Conservation (phyloP, 225 moss, liverwort and hornwort genomes). For the Rhytidiadelphus loreus region DNA sequence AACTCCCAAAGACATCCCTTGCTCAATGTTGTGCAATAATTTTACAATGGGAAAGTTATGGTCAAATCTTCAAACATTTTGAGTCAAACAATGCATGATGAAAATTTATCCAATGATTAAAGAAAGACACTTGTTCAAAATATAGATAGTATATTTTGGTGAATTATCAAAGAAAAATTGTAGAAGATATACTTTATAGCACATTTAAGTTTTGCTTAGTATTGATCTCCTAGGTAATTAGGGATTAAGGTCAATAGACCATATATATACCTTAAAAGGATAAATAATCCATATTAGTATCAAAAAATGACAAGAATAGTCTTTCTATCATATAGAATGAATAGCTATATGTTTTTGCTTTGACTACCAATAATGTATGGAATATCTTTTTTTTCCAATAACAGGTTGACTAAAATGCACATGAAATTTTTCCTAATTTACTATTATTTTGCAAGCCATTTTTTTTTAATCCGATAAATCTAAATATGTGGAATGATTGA, state of each 20-base stretch:
- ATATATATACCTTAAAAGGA: neutral
- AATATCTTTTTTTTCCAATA: neutral
- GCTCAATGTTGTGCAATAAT: neutral
- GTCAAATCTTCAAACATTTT: rapidly evolving
- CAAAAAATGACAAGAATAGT: neutral
- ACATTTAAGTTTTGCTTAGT: neutral
- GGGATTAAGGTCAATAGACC: neutral
- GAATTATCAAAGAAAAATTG: neutral
- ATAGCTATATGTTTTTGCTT: neutral
- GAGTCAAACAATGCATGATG: neutral
- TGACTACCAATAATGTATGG: neutral
- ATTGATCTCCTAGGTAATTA: rapidly evolving
- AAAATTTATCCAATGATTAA: neutral
- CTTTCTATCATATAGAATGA: neutral
- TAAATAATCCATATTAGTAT: neutral
- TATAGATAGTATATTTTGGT: neutral
- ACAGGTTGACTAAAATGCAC: neutral
- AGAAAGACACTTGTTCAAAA: rapidly evolving
- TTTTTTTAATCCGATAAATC: neutral
- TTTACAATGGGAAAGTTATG: neutral
- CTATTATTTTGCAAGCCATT: neutral
- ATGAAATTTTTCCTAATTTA: neutral
- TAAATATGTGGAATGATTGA: neutral
- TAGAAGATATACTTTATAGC: neutral
- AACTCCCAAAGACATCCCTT: neutral